Base-by-base conservation (phyloP, 75 land plant species). In the Chamaecyparis obtusa region DNA sequence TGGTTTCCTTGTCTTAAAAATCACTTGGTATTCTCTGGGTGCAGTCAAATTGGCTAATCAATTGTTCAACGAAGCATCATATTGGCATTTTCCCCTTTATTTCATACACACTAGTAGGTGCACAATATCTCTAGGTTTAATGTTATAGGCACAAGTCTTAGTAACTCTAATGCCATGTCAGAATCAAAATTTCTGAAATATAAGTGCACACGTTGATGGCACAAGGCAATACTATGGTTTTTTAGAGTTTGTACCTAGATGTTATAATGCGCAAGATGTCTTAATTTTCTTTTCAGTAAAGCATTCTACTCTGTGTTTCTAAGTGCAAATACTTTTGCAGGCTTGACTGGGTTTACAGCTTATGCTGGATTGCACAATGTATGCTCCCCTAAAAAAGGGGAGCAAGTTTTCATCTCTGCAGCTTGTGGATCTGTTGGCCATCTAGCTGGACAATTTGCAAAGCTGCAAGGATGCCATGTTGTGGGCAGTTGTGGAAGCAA, bases 351-450 rank as follows among this genome's bases (percentile, higher is more conserved):
- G n/a, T 86, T 94, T 9, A 94, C 95, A 49, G 95, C 95, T 41
- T 94, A 92, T 90, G 88, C 76, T 76, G 95, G 92, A 71, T 86
- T 94, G 46, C 57, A 85, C 69, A 86, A 92, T n/a, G 55, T 94
- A 3, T 90, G 89, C 49, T 30, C 87, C 33, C 93, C 92, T 39
- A 89, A 92, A 83, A 89, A 86, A 86, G 95, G 94, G 3, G 95
- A 92, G 43, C 56, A 83, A 39, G 90, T 94, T n/a, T 94, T 88
- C 71, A 87, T 94, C 17, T 94, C 95, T 49, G 94, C 94, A 83
- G 95, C 95, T 64, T 88, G 92, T 80, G 94, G 95, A 49, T 91
- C 94, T 39, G 95, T 94, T 16, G 95, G 95, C 0, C 94, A 92
- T 78, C 87, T 92, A 21, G 94, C 89, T 27, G 95, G 95, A 9